Conservation (phyloP, 805 yeast genomes). For the Babjeviella inositovora region DNA sequence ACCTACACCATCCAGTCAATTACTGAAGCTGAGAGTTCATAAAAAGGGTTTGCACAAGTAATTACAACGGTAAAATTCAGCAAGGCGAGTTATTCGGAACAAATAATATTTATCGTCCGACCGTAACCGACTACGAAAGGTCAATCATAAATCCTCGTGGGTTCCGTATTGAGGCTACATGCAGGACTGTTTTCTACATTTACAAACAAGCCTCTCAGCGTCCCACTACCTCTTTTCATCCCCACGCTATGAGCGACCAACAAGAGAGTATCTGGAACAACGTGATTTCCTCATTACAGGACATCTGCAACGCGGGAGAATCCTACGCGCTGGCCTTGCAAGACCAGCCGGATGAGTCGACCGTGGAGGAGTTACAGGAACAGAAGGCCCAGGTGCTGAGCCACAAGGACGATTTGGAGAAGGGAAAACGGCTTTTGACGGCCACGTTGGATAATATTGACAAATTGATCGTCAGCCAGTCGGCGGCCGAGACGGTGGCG, state of each 20-base stretch:
- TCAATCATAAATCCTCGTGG: too few relatives aligned
- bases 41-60: too few relatives aligned
- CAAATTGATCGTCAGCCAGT: conserved; percentile 17
- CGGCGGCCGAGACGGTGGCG: conserved; percentile 2
- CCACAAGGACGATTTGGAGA: conserved; percentile 44
- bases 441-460: conserved; percentile 28
- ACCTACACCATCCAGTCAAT: too few relatives aligned
- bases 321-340: conserved; percentile 28
- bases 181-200: too few relatives aligned
- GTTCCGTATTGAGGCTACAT: too few relatives aligned
- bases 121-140: too few relatives aligned
- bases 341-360: conserved; percentile 11
- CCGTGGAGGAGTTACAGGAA: conserved; percentile 19
- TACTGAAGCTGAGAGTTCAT: too few relatives aligned
- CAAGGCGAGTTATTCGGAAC: too few relatives aligned
- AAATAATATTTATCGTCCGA: too few relatives aligned
- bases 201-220: too few relatives aligned
- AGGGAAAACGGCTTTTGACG: conserved; percentile 23
- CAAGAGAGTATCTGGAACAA: conserved; percentile 59
- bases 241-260: conserved; percentile 3
- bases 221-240: conserved; percentile 2
- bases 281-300: conserved; percentile 51
- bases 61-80: too few relatives aligned
- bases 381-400: conserved; percentile 23
- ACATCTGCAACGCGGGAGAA: conserved; percentile 48